A percentile compares a stretch with the other conserved stretches of the same genome.
phyloP scores from a whole-genome alignment of 345 rosid genomes.

The Streptanthus diversifolius region DNA sequence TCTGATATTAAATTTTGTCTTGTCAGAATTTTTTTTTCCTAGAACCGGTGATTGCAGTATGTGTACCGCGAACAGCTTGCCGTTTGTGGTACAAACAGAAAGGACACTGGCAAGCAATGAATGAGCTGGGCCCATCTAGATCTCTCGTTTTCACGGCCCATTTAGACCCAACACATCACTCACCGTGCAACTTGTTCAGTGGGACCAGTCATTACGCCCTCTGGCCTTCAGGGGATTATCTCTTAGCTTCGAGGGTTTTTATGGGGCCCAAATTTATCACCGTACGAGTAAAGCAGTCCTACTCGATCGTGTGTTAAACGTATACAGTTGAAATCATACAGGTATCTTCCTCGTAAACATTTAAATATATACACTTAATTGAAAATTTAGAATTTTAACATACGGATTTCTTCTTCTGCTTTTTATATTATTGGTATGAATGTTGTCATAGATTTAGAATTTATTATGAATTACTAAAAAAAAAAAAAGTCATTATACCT shows the following conservation, averaged over 20 bases:
- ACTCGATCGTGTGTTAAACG: neutral
- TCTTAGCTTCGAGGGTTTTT: neutral
- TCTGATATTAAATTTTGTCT: neutral
- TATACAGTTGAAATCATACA: neutral
- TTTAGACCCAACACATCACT: slow-evolving; percentile 31
- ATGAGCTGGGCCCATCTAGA: slow-evolving; percentile 24
- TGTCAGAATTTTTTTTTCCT: slow-evolving; percentile 18
- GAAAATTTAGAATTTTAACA: no score
- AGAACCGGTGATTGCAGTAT: slow-evolving; percentile 25
- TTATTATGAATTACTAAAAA: no score
- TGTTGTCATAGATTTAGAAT: no score
- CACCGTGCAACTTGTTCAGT: slow-evolving; percentile 14
- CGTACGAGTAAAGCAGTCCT: neutral
- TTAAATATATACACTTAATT: no score
- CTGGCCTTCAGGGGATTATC: slow-evolving; percentile 9
- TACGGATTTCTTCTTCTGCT: no score
- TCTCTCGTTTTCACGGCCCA: slow-evolving; percentile 28
- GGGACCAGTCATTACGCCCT: slow-evolving; percentile 8
- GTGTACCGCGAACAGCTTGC: slow-evolving; percentile 32
- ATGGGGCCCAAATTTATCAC: slow-evolving; percentile 16
- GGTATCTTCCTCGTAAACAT: no score
- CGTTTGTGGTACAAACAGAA: slow-evolving; percentile 27
- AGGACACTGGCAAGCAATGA: slow-evolving; percentile 16
- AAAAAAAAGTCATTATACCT: no score
- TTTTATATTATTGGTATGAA: no score